Percentiles rank a stretch among this genome's conserved stretches.
Evolutionary conservation across 768 basidiomycete species (phyloP).

Genomic region (Kwoniella botswanensis): DNA sequence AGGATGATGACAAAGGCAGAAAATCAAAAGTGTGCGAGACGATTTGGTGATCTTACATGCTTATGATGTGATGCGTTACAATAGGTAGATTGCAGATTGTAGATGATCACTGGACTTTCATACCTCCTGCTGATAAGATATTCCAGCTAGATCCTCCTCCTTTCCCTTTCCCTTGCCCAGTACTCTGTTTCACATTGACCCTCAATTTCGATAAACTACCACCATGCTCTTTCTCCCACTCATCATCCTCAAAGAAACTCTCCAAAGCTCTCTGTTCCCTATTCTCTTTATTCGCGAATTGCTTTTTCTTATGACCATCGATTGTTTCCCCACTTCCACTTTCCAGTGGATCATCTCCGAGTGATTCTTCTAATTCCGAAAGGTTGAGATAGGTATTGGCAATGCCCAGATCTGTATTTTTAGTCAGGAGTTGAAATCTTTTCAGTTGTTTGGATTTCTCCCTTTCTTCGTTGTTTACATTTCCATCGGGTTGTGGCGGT

Average conservation of each 20-base stretch:
- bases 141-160: constrained; percentile 34
- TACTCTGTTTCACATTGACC: neutral
- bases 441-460: constrained; percentile 40
- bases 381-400: constrained; percentile 44
- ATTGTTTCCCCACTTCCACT: neutral
- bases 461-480: constrained; percentile 38
- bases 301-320: constrained; percentile 19
- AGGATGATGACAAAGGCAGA: no score
- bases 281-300: constrained; percentile 5
- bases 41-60: no score
- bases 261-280: constrained; percentile 42
- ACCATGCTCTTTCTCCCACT: constrained; percentile 42
- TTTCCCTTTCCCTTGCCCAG: neutral
- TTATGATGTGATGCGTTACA: no score
- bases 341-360: neutral
- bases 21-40: no score
- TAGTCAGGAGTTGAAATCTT: constrained; percentile 55
- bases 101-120: neutral
- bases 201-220: constrained; percentile 5
- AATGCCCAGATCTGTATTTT: constrained; percentile 42
- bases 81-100: no score
- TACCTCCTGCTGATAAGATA: constrained; percentile 10
- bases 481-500: no score
- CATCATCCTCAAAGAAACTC: constrained; percentile 45
- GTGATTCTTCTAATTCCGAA: constrained; percentile 24